Evolutionary conservation across 495 filamentous ascomycete species (phyloP).

Genomic region (Penicillium antarcticum): DNA sequence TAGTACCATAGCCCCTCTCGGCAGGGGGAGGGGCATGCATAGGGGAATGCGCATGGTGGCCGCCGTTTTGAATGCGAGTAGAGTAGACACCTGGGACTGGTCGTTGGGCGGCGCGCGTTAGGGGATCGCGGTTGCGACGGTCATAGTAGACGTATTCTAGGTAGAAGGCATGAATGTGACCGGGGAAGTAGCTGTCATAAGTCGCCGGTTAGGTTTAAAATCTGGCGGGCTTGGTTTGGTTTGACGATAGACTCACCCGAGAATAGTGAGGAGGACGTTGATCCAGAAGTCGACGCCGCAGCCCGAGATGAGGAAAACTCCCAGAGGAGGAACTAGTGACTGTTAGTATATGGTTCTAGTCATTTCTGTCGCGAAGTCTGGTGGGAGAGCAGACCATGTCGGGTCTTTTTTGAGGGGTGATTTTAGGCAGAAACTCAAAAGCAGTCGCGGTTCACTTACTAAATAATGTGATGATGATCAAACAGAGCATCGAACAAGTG

Average conservation of each 20-base stretch:
- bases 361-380: background rate
- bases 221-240: background rate
- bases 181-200: slow-evolving; percentile 62
- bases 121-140: slow-evolving; percentile 54
- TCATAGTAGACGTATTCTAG: slow-evolving; percentile 84
- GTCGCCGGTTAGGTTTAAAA: slow-evolving; percentile 1
- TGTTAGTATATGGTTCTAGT: slow-evolving; percentile 11
- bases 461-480: slow-evolving; percentile 59
- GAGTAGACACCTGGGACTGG: slow-evolving; percentile 77
- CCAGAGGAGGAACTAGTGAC: slow-evolving; percentile 57
- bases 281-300: slow-evolving; percentile 63
- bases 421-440: background rate
- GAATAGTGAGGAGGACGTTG: slow-evolving; percentile 59
- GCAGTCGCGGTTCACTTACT: slow-evolving; percentile 33
- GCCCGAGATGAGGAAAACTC: slow-evolving; percentile 60
- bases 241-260: slow-evolving; percentile 47
- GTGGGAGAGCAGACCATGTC: background rate
- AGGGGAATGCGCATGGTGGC: slow-evolving; percentile 26
- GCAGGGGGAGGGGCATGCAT: slow-evolving; percentile 2
- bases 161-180: slow-evolving; percentile 89
- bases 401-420: background rate
- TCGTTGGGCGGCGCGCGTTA: slow-evolving; percentile 42
- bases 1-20: slow-evolving; percentile 46
- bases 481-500: slow-evolving; percentile 36
- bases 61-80: slow-evolving; percentile 71